A percentile compares a stretch with the other conserved stretches of the same genome.
Conservation (phyloP, 495 filamentous ascomycete species). For the Ascodesmis nigricans region DNA sequence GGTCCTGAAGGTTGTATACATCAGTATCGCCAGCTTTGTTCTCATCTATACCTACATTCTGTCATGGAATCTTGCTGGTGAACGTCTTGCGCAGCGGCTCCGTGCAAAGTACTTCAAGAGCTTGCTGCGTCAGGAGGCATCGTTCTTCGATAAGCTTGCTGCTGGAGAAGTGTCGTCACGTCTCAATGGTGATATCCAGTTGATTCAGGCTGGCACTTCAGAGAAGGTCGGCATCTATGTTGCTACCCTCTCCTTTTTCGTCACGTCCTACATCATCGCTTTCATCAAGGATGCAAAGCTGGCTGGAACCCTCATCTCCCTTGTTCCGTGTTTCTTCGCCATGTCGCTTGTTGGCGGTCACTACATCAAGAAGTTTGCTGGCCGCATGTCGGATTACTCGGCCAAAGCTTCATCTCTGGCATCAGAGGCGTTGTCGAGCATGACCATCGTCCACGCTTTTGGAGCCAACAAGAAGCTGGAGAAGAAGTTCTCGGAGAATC, state of each 20-base stretch:
- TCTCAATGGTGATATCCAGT: conserved; percentile 36
- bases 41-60: conserved; percentile 33
- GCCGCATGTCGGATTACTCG: conserved; percentile 29
- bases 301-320: conserved; percentile 32
- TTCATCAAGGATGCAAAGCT: conserved; percentile 36
- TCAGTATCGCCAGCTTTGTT: conserved; percentile 39
- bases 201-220: conserved; percentile 38
- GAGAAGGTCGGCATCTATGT: conserved; percentile 46
- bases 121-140: conserved; percentile 37
- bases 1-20: conserved; percentile 38
- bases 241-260: conserved; percentile 36
- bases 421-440: conserved; percentile 1
- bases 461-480: conserved; percentile 1
- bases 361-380: conserved; percentile 37
- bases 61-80: conserved; percentile 40
- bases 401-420: conserved; percentile 24
- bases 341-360: conserved; percentile 41
- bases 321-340: conserved; percentile 42
- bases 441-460: conserved; percentile 1
- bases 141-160: conserved; percentile 36
- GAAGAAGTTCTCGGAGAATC: not conserved
- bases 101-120: conserved; percentile 35
- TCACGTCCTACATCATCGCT: conserved; percentile 40
- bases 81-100: conserved; percentile 38
- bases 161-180: conserved; percentile 40